Evolutionary conservation across 768 basidiomycete species (phyloP), one percentile per base, ranked within the genome.

Genomic region (Suillus cothurnatus): DNA sequence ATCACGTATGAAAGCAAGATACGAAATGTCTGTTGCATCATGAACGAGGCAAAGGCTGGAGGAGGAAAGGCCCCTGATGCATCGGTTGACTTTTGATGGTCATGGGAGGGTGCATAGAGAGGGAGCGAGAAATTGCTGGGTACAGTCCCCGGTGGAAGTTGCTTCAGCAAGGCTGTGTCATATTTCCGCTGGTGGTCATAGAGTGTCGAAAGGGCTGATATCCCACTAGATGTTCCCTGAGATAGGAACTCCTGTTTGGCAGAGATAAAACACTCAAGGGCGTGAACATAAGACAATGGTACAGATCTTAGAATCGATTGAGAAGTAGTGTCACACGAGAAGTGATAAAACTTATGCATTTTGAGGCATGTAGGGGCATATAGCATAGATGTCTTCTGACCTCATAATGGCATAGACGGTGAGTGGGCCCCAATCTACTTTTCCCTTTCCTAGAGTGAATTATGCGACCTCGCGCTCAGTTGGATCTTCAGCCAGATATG

Each of bases 281-380:
- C 86, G 66, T 89, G 88, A 3, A 95, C 78, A 71, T 93, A 95
- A 4, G 91, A 84, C 6, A 89, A 87, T 2, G 94, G 92, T 17
- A 95, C 78, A 17, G 88, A 86, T 8, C 93, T 93, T 73, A 4
- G 49, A 53, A 64, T 58, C 7, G 7, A 43, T 34, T 41, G 52
- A 45, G 57, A 64, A 63, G 64, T 28, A 41, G 15, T 23, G 17
- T 9, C 36, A 60, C 55, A 53, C 47, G 15, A 34, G 56, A 58
- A 32, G 39, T 23, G 14, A 36, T 50, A 28, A 28, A 32, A 82
- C 93, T 78, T 72, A 93, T 94, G 93, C 88, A 70, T 91, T 91
- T 74, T 86, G 80, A 7, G 97, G 97, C 75, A 99, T 81, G 73
- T 97, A 95, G 6, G 97, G 97, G 69, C 93, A 97, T 64, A 97